Evolutionary conservation across 148 eudicot species (phyloP).

Genomic region (Salicornia ramosissima): DNA sequence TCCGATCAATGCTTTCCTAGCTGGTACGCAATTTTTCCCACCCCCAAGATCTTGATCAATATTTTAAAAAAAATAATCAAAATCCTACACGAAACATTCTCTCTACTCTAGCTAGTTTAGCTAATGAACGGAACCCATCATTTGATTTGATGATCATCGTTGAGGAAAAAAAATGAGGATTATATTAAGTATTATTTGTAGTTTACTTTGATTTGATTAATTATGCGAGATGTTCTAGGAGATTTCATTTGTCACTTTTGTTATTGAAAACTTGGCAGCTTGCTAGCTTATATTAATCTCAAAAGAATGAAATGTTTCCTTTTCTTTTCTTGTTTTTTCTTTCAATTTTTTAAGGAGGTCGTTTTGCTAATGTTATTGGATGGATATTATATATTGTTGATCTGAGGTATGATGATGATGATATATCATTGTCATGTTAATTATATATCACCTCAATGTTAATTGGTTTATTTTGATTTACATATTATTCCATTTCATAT

Average conservation of each 20-base stretch:
- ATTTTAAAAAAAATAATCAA: no score
- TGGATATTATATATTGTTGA: constrained; percentile 7
- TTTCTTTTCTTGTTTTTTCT: not conserved
- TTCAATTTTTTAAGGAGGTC: not conserved
- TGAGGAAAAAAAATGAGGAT: not conserved
- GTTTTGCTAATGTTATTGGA: constrained; percentile 14
- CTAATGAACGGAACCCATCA: not conserved
- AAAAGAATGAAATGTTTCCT: constrained; percentile 7
- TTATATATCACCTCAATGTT: constrained; percentile 1
- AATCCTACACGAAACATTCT: not conserved
- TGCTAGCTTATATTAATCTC: constrained; percentile 21
- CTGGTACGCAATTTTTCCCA: constrained; percentile 93
- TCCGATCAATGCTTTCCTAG: constrained; percentile 67
- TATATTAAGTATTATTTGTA: not conserved
- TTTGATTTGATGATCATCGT: not conserved
- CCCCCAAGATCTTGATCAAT: constrained; percentile 61
- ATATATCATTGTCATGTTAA: constrained; percentile 6
- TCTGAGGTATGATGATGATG: constrained; percentile 11
- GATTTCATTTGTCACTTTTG: constrained; percentile 3
- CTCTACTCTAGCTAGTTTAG: not conserved
- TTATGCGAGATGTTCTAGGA: constrained; percentile 12
- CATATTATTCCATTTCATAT: not conserved
- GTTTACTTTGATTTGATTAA: not conserved
- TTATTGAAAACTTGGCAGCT: constrained; percentile 17
- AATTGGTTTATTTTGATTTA: not conserved